Conservation (phyloP, 768 basidiomycete species). For the Calocybe gangraenosa region DNA sequence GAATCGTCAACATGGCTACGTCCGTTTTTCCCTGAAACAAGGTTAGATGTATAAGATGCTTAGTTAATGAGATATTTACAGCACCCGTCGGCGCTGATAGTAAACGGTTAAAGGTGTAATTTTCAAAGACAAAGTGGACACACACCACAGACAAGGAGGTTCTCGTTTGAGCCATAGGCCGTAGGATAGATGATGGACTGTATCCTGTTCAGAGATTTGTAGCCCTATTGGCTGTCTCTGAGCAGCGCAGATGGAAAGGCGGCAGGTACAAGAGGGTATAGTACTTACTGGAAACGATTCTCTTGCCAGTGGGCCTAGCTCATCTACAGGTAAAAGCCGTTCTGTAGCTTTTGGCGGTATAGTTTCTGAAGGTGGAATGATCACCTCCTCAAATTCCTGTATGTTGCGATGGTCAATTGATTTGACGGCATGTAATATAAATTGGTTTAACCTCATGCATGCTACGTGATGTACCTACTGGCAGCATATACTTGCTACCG, state of each 20-base stretch:
- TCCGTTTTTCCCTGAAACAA: conserved; percentile 91
- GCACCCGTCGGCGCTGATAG: conserved; percentile 91
- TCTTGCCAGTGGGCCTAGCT: conserved; percentile 71
- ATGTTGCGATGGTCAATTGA: conserved; percentile 2
- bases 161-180: conserved; percentile 94
- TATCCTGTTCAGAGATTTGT: conserved; percentile 83
- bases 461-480: conserved; percentile 72
- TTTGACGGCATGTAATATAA: not conserved
- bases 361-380: conserved; percentile 77
- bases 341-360: conserved; percentile 74
- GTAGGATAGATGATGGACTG: conserved; percentile 94
- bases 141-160: conserved; percentile 88
- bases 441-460: conserved; percentile 53
- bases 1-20: conserved; percentile 89
- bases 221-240: conserved; percentile 53
- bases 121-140: conserved; percentile 10
- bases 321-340: conserved; percentile 61
- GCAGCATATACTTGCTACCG: conserved; percentile 78
- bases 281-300: conserved; percentile 76
- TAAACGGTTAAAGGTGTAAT: conserved; percentile 3
- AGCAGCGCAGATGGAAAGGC: not conserved
- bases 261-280: no score
- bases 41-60: not conserved
- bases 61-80: conserved; percentile 43
- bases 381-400: conserved; percentile 86